These are phyloP conservation scores for Phytophthora rubi DNA, from an alignment of 352 stramenopile species.

Conservation along the genomic window DNA sequence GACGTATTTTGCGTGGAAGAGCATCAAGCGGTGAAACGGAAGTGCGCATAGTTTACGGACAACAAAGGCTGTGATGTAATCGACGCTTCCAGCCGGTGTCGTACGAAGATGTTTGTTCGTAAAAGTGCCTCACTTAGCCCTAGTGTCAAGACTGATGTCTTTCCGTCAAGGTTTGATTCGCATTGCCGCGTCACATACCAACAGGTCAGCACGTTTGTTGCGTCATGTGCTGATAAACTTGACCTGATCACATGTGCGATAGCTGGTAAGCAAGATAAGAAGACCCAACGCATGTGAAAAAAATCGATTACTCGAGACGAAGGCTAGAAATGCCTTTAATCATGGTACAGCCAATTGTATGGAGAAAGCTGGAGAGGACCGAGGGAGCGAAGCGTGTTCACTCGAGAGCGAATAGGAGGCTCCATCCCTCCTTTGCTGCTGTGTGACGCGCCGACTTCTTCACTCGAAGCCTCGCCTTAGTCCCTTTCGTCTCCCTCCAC, in stretches of 20 bases:
- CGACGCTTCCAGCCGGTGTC: constrained; percentile 3
- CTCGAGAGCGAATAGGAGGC: constrained; percentile 6
- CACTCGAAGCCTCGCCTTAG: constrained; percentile 12
- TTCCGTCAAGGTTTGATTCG: neutral
- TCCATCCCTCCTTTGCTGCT: constrained; percentile 21
- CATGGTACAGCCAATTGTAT: constrained; percentile 36
- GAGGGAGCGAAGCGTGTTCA: constrained; percentile 6
- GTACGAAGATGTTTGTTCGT: constrained; percentile 9
- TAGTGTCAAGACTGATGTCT: constrained; percentile 13
- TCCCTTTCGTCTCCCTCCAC: constrained; percentile 11
- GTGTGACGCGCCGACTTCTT: constrained; percentile 22
- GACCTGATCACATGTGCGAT: neutral
- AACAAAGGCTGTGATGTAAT: constrained; percentile 16
- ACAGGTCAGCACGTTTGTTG: constrained; percentile 7
- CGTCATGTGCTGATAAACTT: constrained; percentile 12
- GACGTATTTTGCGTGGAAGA: neutral
- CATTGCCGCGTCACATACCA: constrained; percentile 8
- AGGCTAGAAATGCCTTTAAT: constrained; percentile 23
- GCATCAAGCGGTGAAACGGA: constrained; percentile 1
- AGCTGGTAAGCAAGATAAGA: neutral
- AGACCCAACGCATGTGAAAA: constrained; percentile 14
- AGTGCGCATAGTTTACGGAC: constrained; percentile 20
- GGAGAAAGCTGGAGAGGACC: constrained; percentile 7
- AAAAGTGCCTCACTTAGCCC: constrained; percentile 2
- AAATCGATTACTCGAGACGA: constrained; percentile 36